These are phyloP conservation scores for Scopulariopsis brevicaulis DNA, from an alignment of 2,329 filamentous ascomycete genomes.

Conservation along the genomic window DNA sequence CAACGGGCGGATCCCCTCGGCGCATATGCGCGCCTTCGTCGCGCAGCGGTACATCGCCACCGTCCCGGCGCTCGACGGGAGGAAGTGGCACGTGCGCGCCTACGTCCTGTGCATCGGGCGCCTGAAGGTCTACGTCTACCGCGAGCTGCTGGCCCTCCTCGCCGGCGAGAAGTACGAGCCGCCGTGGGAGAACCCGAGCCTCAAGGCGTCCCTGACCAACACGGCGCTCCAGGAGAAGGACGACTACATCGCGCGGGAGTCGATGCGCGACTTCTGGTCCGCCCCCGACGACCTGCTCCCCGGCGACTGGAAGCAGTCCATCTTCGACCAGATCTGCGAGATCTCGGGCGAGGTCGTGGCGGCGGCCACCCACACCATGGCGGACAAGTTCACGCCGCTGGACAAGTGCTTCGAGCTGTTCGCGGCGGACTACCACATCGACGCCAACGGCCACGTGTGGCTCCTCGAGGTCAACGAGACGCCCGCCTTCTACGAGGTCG, in stretches of 20 bases:
- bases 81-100: constrained; percentile 24
- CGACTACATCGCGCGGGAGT: constrained; percentile 16
- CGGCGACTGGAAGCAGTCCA: constrained; percentile 17
- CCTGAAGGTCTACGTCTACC: constrained; percentile 23
- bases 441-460: constrained; percentile 18
- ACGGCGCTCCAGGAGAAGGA: constrained; percentile 23
- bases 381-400: constrained; percentile 22
- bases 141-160: constrained; percentile 22
- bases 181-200: constrained; percentile 21
- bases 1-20: constrained; percentile 20
- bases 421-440: constrained; percentile 22
- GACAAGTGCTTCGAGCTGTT: constrained; percentile 25
- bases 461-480: constrained; percentile 25
- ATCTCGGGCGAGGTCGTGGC: constrained; percentile 20
- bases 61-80: constrained; percentile 16
- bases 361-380: constrained; percentile 23
- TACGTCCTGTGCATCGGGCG: constrained; percentile 23
- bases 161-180: constrained; percentile 21
- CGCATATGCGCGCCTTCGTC: constrained; percentile 24
- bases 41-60: constrained; percentile 23
- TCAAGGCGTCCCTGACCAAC: constrained; percentile 22
- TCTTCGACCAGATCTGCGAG: constrained; percentile 22
- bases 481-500: constrained; percentile 23
- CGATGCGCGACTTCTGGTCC: constrained; percentile 23
- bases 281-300: constrained; percentile 16